Evolutionary conservation across 257 asterid genomes (phyloP), one percentile per base, ranked within the genome.

Genomic region (Orobanche coerulescens): DNA sequence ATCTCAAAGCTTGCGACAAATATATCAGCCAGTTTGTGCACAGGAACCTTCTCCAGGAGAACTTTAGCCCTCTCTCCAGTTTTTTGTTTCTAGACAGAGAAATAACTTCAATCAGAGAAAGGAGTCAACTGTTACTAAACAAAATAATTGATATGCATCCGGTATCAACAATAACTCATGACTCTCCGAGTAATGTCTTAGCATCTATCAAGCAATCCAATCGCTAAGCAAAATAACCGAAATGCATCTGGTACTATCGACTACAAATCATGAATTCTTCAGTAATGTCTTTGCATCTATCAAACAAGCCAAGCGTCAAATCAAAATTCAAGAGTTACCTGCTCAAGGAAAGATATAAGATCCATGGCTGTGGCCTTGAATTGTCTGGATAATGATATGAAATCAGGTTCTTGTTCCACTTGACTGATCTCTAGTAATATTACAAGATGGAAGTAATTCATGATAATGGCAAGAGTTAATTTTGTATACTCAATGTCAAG

Each of bases 1-100:
- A 93, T 89, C 68, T 93, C 99, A 53, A 89, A 93, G 79, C 99
- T 93, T 71, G 99, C 96, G 16, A 89, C 99, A 75, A 93, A 93
- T 40, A 93, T 93, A 79, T 93, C 97, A 74, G 99, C 99, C 79
- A 93, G 78, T 75, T 89, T 89, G 78, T 89, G 97, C 62, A 93
- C 90, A 31, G 96, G 99, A 72, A 93, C 96, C 37, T 96, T 93
- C 81, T 93, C 99, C 74, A 93, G 81, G 69, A 93, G 96, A 73
- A 83, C 94, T 73, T 93, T 93, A 14, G 96, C 85, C 75, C 86
- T 86, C 46, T 96, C 96, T 10, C 92, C 95, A 31, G 94, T 89
- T 79, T 93, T 89, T 83, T 93, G 99, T 78, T 89, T 93, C 99
- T 93, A 65, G 58, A 79, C 57, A 65, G 53, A 69, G 52, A 62